Conservation (phyloP, 768 basidiomycete species). For the Hortiboletus flavorubellus region DNA sequence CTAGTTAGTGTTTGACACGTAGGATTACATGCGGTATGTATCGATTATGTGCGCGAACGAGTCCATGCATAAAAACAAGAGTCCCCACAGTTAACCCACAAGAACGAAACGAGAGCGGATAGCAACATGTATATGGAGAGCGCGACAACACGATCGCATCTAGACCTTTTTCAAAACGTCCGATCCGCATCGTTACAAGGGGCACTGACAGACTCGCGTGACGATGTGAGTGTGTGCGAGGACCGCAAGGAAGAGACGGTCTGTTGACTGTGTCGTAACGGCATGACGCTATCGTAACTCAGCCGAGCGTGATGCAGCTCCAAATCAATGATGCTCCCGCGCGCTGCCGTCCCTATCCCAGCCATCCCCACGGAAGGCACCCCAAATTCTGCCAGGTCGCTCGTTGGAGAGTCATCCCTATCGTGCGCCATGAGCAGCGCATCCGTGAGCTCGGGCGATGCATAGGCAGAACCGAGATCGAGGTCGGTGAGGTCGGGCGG, state of each 20-base stretch:
- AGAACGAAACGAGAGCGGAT: background rate
- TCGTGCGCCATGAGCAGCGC: constrained; percentile 35
- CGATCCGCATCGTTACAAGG: background rate
- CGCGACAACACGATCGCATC: background rate
- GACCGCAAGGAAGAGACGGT: constrained; percentile 2
- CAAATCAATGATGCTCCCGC: constrained; percentile 29
- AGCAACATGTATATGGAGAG: background rate
- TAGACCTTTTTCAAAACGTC: constrained; percentile 1
- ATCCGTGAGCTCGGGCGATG: constrained; percentile 26
- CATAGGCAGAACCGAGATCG: constrained; percentile 22
- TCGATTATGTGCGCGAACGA: background rate
- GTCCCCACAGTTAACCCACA: background rate
- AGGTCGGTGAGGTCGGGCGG: background rate
- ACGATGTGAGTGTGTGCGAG: constrained; percentile 1
- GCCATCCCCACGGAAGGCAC: constrained; percentile 36
- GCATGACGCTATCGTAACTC: constrained; percentile 12
- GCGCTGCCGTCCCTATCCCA: constrained; percentile 43
- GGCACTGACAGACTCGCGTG: background rate
- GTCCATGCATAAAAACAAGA: background rate
- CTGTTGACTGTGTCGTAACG: background rate
- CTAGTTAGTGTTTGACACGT: constrained; percentile 8
- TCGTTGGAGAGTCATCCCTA: constrained; percentile 9
- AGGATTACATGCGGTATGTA: constrained; percentile 4
- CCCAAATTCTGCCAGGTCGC: constrained; percentile 23
- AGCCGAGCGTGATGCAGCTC: constrained; percentile 8